Evolutionary conservation across 2,329 filamentous ascomycete genomes (phyloP).

Genomic region (Alternaria gansuensis): DNA sequence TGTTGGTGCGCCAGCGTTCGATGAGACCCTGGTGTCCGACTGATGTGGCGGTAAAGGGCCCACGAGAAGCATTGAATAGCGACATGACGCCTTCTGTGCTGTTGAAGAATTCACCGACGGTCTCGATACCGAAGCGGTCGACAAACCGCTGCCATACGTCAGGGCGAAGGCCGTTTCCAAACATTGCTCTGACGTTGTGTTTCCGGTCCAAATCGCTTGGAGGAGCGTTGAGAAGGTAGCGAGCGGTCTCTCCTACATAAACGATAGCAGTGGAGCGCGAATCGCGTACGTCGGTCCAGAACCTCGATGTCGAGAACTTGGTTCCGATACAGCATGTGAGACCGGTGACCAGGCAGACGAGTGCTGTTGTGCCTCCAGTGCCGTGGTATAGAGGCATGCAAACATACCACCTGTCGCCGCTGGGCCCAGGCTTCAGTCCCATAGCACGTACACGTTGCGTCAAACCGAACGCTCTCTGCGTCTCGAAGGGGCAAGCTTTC

Average conservation of each 20-base stretch:
- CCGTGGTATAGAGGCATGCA: slow-evolving; percentile 83
- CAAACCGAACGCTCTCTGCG: slow-evolving; percentile 57
- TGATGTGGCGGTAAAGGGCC: slow-evolving; percentile 69
- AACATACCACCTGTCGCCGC: slow-evolving; percentile 72
- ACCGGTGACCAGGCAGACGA: slow-evolving; percentile 64
- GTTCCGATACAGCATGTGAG: slow-evolving; percentile 69
- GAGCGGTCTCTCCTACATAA: slow-evolving; percentile 80
- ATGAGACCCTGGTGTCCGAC: slow-evolving; percentile 77
- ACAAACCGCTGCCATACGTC: slow-evolving; percentile 74
- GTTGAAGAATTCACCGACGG: slow-evolving; percentile 79
- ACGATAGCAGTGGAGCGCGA: slow-evolving; percentile 74
- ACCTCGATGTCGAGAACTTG: slow-evolving; percentile 73
- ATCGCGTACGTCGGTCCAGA: slow-evolving; percentile 76
- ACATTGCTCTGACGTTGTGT: slow-evolving; percentile 68
- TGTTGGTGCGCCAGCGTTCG: slow-evolving; percentile 61
- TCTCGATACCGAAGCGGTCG: slow-evolving; percentile 69
- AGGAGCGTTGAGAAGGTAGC: slow-evolving; percentile 75
- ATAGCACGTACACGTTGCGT: slow-evolving; percentile 50
- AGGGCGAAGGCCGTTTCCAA: slow-evolving; percentile 72
- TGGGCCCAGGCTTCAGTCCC: slow-evolving; percentile 51
- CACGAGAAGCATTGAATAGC: slow-evolving; percentile 66
- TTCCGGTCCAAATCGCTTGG: slow-evolving; percentile 67
- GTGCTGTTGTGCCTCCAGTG: slow-evolving; percentile 70
- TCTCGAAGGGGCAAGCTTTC: slow-evolving; percentile 72
- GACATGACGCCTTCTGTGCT: slow-evolving; percentile 75